Base-by-base conservation (phyloP, 2,329 filamentous ascomycete species). In the Botryotinia globosa region DNA sequence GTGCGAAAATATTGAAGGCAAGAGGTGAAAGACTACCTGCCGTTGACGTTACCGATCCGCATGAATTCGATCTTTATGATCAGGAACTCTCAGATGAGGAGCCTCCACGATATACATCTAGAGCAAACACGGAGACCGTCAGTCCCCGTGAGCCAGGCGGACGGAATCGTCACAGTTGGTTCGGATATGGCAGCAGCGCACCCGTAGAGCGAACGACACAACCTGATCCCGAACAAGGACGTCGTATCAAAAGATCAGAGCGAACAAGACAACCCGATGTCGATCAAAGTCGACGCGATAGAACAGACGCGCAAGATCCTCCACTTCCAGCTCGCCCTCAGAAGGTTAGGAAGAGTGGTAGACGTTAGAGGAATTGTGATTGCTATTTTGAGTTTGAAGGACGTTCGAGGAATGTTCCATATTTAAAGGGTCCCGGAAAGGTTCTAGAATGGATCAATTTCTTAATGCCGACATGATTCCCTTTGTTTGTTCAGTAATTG, bases 1-100 rank as follows among this genome's bases (percentile, higher is more conserved):
- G 92, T 73, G 87, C 88, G 78, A 87, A 87, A 75, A 86, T 85
- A 64, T 79, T 89, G 18, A 83, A 83, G 58, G 79, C 82, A 65
- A 84, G 82, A 67, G 86, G 86, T 32, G 79, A 83, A 42, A 83
- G 85, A 18, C 71, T 87, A 45, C 86, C 85, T 8, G 80, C 82
- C 4, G 74, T 84, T 70, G 86, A 88, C 75, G 86, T 86, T 22
- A 88, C 85, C 77, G 84, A 88, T 72, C 83, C 87, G 14, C 82
- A 84, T 71, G 83, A 86, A 70, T 88, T 84, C 76, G 86, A 88
- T 78, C 82, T 45, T 29, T 59, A 58, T 37, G 70, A 72, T 10
- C 39, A 37, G 69, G 74, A 74, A 77, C 72, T 67, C 77, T 77
- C 74, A 70, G 66, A 72, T 75, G 75, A 48, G n/a, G 76, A 78